Base-by-base conservation (phyloP, 352 stramenopile species). In the Phytophthora hibernalis region DNA sequence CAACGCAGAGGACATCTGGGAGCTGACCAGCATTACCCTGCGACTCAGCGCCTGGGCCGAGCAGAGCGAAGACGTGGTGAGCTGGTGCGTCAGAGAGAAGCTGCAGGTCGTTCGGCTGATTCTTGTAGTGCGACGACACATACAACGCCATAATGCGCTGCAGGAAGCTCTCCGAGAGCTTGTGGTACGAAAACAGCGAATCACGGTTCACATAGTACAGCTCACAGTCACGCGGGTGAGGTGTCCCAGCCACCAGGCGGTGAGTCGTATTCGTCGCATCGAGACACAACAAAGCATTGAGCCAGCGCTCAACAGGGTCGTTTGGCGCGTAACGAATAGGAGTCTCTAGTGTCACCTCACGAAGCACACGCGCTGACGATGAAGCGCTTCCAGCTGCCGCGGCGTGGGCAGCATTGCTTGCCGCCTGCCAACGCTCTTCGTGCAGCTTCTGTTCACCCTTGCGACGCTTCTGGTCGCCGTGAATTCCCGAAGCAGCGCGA, bases 71-170 rank as follows among this genome's bases (percentile, higher is more conserved):
- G 11, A 99, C 87, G 62, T 97, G 91, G 72, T 99, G 98, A 11
- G 98, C 96, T 1, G 98, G 98, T 13, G 98, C 97, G 77, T 99
- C 98, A 26, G 92, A 98, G 5, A 99, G 84, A 72, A 99, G 84
- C 84, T 99, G 97, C 44, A 99, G 80, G 82, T 99, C 98, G 76
- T 99, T 99, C 12, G 98, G 98, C 68, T 97, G 95, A 80, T 99
- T 99, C 76, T 99, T 99, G 92, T 99, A 99, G 83, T 99, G 98
- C 26, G 97, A 98, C 44, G 96, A 96, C 44, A 98, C 98, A 72
- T 99, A 99, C 8, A 99, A 83, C 30, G 90, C 78, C 93, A 98
- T 97, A 54, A 98, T 87, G 30, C 92, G 87, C 69, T 97, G 90
- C 57, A 98, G 55, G 26, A 98, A 97, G 57, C 87, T 95, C 84